These are phyloP conservation scores for Nemania abortiva DNA, from an alignment of 2,329 filamentous ascomycete genomes.

Conservation along the genomic window DNA sequence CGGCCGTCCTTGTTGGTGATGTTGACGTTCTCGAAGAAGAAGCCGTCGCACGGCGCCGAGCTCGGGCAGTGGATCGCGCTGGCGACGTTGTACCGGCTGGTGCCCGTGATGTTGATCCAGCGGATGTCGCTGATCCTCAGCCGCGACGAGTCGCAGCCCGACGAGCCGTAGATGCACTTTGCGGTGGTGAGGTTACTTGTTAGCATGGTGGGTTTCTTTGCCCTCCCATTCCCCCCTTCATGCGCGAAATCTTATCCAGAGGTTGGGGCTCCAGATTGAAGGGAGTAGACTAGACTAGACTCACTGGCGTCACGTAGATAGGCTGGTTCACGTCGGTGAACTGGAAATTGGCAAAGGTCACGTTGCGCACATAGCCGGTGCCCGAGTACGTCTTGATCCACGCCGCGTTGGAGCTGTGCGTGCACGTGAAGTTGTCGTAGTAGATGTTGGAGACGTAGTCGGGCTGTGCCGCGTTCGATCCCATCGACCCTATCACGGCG, in stretches of 20 bases:
- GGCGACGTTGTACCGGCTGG: conserved; percentile 62
- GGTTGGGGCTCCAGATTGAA: too few relatives aligned
- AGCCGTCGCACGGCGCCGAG: conserved; percentile 57
- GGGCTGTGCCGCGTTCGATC: conserved; percentile 50
- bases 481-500: conserved; percentile 54
- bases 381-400: conserved; percentile 59
- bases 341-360: conserved; percentile 58
- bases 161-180: conserved; percentile 57
- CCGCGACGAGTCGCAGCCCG: conserved; percentile 56
- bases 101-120: conserved; percentile 64
- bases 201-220: background rate
- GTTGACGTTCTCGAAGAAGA: conserved; percentile 60
- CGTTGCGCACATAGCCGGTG: conserved; percentile 56
- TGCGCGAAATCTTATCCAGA: background rate
- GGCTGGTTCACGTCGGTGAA: conserved; percentile 61
- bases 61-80: conserved; percentile 60
- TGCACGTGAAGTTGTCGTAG: conserved; percentile 55
- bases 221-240: background rate
- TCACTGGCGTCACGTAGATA: conserved; percentile 58
- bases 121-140: conserved; percentile 60
- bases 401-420: conserved; percentile 56
- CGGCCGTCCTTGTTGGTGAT: conserved; percentile 57
- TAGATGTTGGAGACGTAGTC: conserved; percentile 55
- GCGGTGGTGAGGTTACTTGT: background rate
- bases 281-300: conserved; percentile 1